Evolutionary conservation across 208 protist genomes (phyloP).

Genomic region (Kentomonas sorsogonicus): DNA sequence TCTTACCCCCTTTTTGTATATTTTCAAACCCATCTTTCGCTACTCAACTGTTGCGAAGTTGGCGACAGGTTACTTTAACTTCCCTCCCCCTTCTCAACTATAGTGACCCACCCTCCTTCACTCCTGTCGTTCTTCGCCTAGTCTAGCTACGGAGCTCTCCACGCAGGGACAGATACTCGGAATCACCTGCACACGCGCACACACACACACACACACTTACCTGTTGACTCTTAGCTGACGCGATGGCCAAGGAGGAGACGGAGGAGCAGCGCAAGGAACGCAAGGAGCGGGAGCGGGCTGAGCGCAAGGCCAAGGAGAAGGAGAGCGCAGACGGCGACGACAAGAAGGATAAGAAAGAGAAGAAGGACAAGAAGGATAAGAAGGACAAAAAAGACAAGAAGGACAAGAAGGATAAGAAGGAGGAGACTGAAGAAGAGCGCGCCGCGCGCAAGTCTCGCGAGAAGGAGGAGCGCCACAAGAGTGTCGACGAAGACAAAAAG

Average conservation of each 20-base stretch:
- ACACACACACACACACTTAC: too few species aligned
- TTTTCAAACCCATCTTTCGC: too few species aligned
- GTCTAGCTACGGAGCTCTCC: too few species aligned
- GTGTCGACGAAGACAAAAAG: neutral
- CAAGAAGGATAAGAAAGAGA: constrained; percentile 4
- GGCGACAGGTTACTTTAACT: too few species aligned
- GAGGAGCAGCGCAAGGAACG: constrained; percentile 41
- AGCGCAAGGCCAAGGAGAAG: constrained; percentile 31
- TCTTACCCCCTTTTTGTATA: too few species aligned
- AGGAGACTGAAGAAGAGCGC: constrained; percentile 25
- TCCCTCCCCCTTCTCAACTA: too few species aligned
- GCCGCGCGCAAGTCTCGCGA: constrained; percentile 19
- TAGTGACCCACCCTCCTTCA: too few species aligned
- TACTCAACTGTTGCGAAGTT: too few species aligned
- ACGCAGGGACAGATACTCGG: too few species aligned
- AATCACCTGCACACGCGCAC: too few species aligned
- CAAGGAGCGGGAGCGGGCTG: constrained; percentile 27
- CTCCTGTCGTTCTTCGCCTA: too few species aligned
- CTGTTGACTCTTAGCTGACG: too few species aligned
- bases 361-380: constrained; percentile 16
- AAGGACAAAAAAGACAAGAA: constrained; percentile 10
- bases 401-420: constrained; percentile 15
- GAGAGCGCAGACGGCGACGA: neutral
- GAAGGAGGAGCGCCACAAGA: constrained; percentile 3
- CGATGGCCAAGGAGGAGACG: constrained; percentile 27